A percentile compares a stretch with the other conserved stretches of the same genome.
These are phyloP conservation scores for Candida tetrigidarum DNA, from an alignment of 1,139 yeast species.

Conservation along the genomic window DNA sequence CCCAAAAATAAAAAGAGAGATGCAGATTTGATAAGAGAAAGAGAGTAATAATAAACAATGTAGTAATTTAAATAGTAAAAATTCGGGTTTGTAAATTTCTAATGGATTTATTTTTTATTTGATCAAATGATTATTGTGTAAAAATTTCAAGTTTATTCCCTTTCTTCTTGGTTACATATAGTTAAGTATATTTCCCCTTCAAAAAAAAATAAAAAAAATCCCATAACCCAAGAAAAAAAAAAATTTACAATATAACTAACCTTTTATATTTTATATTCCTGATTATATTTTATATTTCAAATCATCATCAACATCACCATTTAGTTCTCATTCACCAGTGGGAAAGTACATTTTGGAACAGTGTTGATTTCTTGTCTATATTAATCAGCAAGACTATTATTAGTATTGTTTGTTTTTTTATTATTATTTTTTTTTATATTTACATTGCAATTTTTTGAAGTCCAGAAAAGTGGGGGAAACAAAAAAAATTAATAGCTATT, in stretches of 20 bases:
- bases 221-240: too few relatives aligned
- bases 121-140: slow-evolving; percentile 1
- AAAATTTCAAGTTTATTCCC: not conserved
- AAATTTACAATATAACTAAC: too few relatives aligned
- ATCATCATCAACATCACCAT: too few relatives aligned
- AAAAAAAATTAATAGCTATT: not conserved
- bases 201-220: not conserved
- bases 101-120: too few relatives aligned
- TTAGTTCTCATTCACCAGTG: too few relatives aligned
- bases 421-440: too few relatives aligned
- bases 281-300: not conserved
- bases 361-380: too few relatives aligned
- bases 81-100: not conserved
- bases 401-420: too few relatives aligned
- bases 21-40: slow-evolving; percentile 1
- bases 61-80: not conserved
- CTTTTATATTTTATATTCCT: not conserved
- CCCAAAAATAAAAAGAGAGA: not conserved
- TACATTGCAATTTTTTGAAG: too few relatives aligned
- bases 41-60: not conserved
- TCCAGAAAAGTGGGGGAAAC: too few relatives aligned
- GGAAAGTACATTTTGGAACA: too few relatives aligned
- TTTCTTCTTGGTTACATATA: not conserved
- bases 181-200: not conserved
- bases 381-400: too few relatives aligned